A percentile compares a stretch with the other conserved stretches of the same genome.
Evolutionary conservation across 1,139 yeast species (phyloP).

Genomic region (Tardiomyces digboiensis): DNA sequence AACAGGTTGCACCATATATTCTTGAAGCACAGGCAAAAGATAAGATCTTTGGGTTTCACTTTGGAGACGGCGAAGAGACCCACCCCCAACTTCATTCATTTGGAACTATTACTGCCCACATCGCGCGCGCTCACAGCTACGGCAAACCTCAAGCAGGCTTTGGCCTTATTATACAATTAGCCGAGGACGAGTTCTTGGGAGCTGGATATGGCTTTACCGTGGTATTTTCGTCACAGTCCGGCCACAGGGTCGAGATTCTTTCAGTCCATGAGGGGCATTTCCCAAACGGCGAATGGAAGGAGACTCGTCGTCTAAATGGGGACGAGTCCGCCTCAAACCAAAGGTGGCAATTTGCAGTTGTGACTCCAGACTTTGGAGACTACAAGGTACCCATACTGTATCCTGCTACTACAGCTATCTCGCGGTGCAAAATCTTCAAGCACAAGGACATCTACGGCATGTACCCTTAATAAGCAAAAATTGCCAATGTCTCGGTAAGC

Average conservation of each 20-base stretch:
- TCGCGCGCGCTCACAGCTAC: slow-evolving; percentile 4
- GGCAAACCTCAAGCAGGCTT: slow-evolving; percentile 6
- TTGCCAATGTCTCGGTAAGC: too few species aligned
- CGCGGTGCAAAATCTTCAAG: neutral
- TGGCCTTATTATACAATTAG: slow-evolving; percentile 4
- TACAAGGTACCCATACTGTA: neutral
- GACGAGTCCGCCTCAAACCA: slow-evolving; percentile 5
- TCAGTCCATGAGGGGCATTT: slow-evolving; percentile 3
- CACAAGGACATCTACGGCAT: neutral
- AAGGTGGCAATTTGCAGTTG: slow-evolving; percentile 3
- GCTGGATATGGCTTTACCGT: slow-evolving; percentile 8
- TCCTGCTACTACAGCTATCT: neutral
- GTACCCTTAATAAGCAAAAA: neutral
- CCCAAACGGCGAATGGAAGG: slow-evolving; percentile 4
- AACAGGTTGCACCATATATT: slow-evolving; percentile 4
- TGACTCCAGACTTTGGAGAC: slow-evolving; percentile 5
- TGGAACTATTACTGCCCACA: slow-evolving; percentile 2
- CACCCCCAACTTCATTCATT: neutral
- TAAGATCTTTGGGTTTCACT: slow-evolving; percentile 6
- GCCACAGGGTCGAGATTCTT: slow-evolving; percentile 4
- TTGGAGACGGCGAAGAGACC: slow-evolving; percentile 2
- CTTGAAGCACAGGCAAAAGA: slow-evolving; percentile 6
- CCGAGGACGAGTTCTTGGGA: slow-evolving; percentile 4
- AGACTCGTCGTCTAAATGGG: slow-evolving; percentile 5
- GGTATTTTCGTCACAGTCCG: neutral